Base-by-base conservation (phyloP, 2,329 filamentous ascomycete species). In the Colletotrichum abscissum region DNA sequence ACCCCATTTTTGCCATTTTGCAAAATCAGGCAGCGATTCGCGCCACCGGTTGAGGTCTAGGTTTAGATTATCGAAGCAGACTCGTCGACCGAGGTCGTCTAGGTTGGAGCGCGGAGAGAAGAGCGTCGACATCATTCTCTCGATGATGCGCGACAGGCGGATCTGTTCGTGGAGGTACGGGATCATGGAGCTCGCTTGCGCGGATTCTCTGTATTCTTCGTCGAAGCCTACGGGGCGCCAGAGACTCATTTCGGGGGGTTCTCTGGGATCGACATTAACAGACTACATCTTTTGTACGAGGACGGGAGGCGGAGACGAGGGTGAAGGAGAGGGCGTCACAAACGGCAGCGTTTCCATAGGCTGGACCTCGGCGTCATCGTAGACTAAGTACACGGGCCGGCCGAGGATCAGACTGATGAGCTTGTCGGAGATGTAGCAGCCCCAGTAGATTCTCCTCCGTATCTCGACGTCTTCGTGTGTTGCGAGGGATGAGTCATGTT, bases 391-490 rank as follows among this genome's bases (percentile, higher is more conserved):
- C 2, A 77, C 72, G 0, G 76, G 72, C 9, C 72, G 73, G 0
- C 75, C 77, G 3, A 78, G 59, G 1, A 75, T 67, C 9, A 75
- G 64, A 26, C 75, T 78, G 11, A 77, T 76, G 14, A 78, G 38
- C 55, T 80, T 80, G 54, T 80, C 78, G 0, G 78, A 79, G 16
- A 76, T 73, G 60, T 80, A 80, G 35, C 77, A 79, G 16, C 79
- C 78, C 79, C 79, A 80, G 60, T 78, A 80, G 19, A 80, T 80
- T 1, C 78, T 77, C 5, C 78, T 60, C 1, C 79, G 75, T 3
- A 80, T 76, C 30, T 79, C 79, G 12, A 78, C 28, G n/a, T 80
- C 77, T 46, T 79, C 77, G 0, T 66, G 55, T 0, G 77, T 76
- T 3, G 67, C 71, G 0, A 79, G 62, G 0, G 79, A 78, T 1